Evolutionary conservation across 2,329 filamentous ascomycete genomes (phyloP), one percentile per base, ranked within the genome.

Genomic region (Colletotrichum sp.): DNA sequence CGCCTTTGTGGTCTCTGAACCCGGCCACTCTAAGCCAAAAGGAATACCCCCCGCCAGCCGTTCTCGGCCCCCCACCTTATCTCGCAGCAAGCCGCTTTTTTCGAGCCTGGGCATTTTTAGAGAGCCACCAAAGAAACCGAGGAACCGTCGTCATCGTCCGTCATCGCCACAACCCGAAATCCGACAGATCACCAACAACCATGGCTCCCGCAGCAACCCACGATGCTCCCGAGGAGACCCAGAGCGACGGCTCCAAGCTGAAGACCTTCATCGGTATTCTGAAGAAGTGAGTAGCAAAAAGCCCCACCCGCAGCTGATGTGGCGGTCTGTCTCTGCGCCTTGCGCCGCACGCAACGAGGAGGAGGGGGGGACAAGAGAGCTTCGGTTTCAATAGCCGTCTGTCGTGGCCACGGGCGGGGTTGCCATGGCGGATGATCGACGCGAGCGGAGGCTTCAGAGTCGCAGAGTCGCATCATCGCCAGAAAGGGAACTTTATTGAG

Each of bases 231-330:
- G 88, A 89, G 72, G 88, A 90, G 79, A 78, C 82, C 28, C 88
- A 89, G 79, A 96, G 95, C 86, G 96, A 99, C 75, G 93, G 92
- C 79, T 96, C 94, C 79, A 98, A 98, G 89, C 88, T 99, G 82
- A 94, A 93, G 86, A 98, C 95, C 2, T 98, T 99, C 82, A 85
- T 98, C 77, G 92, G 93, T 70, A 98, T 98, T 79, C 86, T 99
- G 82, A 93, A 94, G 86, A 98, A 94, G 95, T 98, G 90, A 87
- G 92, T 85, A 67, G 39, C 39, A n/a, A 48, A 43, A 48, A n/a
- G 1, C 3, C 7, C 67, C 67, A 30, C 60, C 64, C 72, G 43
- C 8, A 24, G 39, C 32, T 34, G 48, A n/a, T 72, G 12, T 34
- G 69, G 34, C 65, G 66, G 55, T 69, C 60, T 63, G 36, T 21